Conservation (phyloP, 257 asterid species). For the Ballota nigra region DNA sequence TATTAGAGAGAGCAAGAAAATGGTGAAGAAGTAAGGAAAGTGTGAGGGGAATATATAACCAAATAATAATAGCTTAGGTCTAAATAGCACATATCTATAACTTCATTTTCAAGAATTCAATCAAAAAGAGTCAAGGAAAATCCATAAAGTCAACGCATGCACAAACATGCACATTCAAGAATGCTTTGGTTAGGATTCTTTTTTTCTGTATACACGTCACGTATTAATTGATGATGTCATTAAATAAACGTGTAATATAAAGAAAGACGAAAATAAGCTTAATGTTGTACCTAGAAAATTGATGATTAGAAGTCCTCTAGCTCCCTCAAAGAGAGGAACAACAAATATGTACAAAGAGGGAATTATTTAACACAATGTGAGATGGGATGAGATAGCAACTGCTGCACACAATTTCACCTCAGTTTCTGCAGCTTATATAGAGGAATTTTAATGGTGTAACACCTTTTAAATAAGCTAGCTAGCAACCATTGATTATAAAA, state of each 20-base stretch:
- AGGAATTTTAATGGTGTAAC: background rate
- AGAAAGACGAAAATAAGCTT: background rate
- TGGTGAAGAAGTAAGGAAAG: background rate
- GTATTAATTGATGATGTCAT: background rate
- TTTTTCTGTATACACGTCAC: background rate
- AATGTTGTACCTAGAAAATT: conserved; percentile 33
- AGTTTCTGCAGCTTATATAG: conserved; percentile 37
- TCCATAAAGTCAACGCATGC: conserved; percentile 22
- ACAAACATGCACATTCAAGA: conserved; percentile 13
- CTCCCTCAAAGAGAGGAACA: conserved; percentile 34
- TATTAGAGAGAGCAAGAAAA: background rate
- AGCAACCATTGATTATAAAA: conserved; percentile 17
- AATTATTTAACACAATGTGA: conserved; percentile 32
- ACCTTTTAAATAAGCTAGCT: background rate
- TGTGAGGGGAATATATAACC: conserved; percentile 20
- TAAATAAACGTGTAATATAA: background rate
- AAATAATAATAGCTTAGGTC: background rate
- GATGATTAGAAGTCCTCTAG: conserved; percentile 22
- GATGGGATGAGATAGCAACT: conserved; percentile 45
- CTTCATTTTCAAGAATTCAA: conserved; percentile 28
- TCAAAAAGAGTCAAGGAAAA: conserved; percentile 20
- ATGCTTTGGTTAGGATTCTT: too few relatives aligned
- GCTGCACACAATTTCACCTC: conserved; percentile 42
- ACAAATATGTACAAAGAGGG: conserved; percentile 42
- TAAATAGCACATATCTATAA: background rate